Evolutionary conservation across 805 yeast species (phyloP), one percentile per base, ranked within the genome.

Genomic region (Phaffomyces thermotolerans): DNA sequence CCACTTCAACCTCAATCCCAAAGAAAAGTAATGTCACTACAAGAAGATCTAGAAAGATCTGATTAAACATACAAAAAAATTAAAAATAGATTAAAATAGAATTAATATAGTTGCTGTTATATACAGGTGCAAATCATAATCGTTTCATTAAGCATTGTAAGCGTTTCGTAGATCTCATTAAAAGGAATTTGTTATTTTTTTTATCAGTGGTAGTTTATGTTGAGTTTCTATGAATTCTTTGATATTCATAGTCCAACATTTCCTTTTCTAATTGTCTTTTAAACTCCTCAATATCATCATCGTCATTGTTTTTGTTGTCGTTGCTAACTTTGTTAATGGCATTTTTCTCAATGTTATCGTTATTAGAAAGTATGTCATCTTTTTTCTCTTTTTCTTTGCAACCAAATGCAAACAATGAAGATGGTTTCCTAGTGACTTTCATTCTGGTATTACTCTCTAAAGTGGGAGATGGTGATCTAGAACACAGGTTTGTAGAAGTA

Each of bases 261-360:
- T 56, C 60, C 27, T 46, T n/a, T 22, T 51, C 53, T 27, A 54
- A 17, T 20, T 49, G 54, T 22, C 37, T 47, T 25, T 46, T 50
- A 40, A 56, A 56, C 44, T 56, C 58, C 30, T 48, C 47, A 4
- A 51, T 45, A 39, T 53, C 52, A 22, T 56, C 58, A 6, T 39
- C 31, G 3, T 27, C 29, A 10, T 39, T 38, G 8, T 30, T n/a
- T 15, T 54, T 56, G 4, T 39, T 25, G 4, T 23, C 27, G 8
- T 39, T 38, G 10, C 13, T 7, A 8, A 9, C 10, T 1, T 25
- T 25, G 12, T 25, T 25, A 12, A 9, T 25, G 1, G 13, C 17
- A 18, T 54, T 57, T 4, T 39, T 25, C 4, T 23, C 31, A 10
- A 39, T 38, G 10, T 30, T 7, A 25, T 25, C 27, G 12, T 25